Evolutionary conservation across 768 basidiomycete species (phyloP), one percentile per base, ranked within the genome.

Genomic region (Lentinula guzmanii): DNA sequence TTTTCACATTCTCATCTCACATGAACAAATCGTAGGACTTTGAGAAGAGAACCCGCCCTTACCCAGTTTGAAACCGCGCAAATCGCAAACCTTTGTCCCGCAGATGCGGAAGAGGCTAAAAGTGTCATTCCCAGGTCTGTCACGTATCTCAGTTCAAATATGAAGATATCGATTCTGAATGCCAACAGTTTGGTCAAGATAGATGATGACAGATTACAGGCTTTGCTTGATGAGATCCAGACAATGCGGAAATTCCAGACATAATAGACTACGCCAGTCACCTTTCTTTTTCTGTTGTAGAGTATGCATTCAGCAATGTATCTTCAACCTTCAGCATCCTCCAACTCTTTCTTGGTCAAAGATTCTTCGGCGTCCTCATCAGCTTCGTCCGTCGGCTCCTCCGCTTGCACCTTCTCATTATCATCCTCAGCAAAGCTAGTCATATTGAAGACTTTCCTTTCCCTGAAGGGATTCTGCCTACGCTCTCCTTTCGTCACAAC

Each of bases 51-150:
- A 68, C 83, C 87, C 0, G 85, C 85, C 2, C 71, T 96, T 42
- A 92, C 92, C 2, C 91, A 91, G 68, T 95, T 95, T 66, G 94
- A 96, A 77, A 90, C 90, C 4, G 93, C 93, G 2, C 94, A 96
- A 70, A 90, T 96, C 58, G 92, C 92, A 15, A 96, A 96, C 68
- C 73, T 96, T 59, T 93, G 91, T 69, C 94, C 94, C 13, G 90
- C 86, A 43, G 86, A 87, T 62, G 83, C 91, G 4, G 94, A 96
- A 66, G 95, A 96, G 72, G 90, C 93, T 31, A 95, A 94, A 77
- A 93, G 93, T 67, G 82, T 94, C 58, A 78, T 96, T 37, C 94
- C 94, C 6, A 95, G 93, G 93, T 89, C 57, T 18, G 76, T 67
- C 41, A 9, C 9, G 21, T 24, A 24, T 15, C 52, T 37, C 54